A percentile compares a stretch with the other conserved stretches of the same genome.
Evolutionary conservation across 2,329 filamentous ascomycete species (phyloP).

Genomic region (Myriosclerotinia curreyana): DNA sequence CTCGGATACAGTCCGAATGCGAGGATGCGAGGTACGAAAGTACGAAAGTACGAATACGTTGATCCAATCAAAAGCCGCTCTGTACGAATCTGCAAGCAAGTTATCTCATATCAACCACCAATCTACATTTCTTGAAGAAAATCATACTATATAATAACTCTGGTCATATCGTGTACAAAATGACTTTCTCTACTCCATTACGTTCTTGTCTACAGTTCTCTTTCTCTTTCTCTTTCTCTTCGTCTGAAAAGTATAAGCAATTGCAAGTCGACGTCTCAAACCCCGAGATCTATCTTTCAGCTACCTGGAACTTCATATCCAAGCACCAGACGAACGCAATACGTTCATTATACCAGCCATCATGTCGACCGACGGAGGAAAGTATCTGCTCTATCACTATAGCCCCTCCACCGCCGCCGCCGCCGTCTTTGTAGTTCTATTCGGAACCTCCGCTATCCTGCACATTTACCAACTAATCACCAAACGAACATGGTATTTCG

Average conservation of each 20-base stretch:
- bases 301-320: too few relatives aligned
- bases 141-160: background rate
- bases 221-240: background rate
- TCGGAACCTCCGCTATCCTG: slow-evolving; percentile 20
- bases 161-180: background rate
- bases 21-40: too few relatives aligned
- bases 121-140: too few relatives aligned
- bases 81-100: background rate
- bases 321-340: background rate
- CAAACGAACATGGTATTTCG: slow-evolving; percentile 34
- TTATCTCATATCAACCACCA: background rate
- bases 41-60: too few relatives aligned
- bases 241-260: background rate
- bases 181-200: background rate
- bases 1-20: too few relatives aligned
- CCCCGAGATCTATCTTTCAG: background rate
- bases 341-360: background rate
- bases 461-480: slow-evolving; percentile 27
- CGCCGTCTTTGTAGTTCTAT: slow-evolving; percentile 25
- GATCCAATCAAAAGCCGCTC: background rate
- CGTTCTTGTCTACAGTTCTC: background rate
- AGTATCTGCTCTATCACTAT: slow-evolving; percentile 25
- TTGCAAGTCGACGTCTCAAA: background rate
- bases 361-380: slow-evolving; percentile 3
- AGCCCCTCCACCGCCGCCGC: slow-evolving; percentile 27